Evolutionary conservation across 805 yeast species (phyloP).

Genomic region (Candida berthetii): DNA sequence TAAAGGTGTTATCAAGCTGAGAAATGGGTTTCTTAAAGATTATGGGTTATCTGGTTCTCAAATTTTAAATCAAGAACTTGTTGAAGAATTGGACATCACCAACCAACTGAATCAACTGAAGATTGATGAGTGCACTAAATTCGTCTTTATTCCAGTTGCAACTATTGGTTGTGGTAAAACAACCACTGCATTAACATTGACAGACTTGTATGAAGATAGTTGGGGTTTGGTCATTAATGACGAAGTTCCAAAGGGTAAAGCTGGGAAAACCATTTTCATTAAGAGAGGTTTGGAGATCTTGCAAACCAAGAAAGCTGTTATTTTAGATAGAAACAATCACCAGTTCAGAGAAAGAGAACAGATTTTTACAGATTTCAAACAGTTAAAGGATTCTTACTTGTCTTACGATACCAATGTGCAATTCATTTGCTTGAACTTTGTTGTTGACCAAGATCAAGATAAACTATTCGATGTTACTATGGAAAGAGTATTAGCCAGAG

Average conservation of each 20-base stretch:
- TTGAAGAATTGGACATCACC: slow-evolving; percentile 29
- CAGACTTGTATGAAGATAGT: slow-evolving; percentile 39
- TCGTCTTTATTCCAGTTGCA: slow-evolving; percentile 74
- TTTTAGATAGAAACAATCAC: slow-evolving; percentile 84
- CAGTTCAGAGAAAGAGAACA: slow-evolving; percentile 61
- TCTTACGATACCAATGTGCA: slow-evolving; percentile 39
- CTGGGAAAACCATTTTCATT: slow-evolving; percentile 43
- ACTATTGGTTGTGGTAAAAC: slow-evolving; percentile 96
- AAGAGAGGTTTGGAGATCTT: slow-evolving; percentile 37
- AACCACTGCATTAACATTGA: slow-evolving; percentile 61
- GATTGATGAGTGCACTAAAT: slow-evolving; percentile 36
- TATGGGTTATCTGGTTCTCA: slow-evolving; percentile 55
- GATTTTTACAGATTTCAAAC: slow-evolving; percentile 46
- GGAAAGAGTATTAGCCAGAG: slow-evolving; percentile 58
- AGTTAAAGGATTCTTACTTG: slow-evolving; percentile 36
- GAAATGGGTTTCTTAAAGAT: slow-evolving; percentile 56
- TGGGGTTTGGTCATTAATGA: slow-evolving; percentile 86
- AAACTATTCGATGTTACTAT: slow-evolving; percentile 45
- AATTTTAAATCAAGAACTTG: slow-evolving; percentile 38
- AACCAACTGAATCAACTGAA: slow-evolving; percentile 29
- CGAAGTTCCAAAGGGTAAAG: slow-evolving; percentile 42
- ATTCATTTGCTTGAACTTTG: slow-evolving; percentile 65
- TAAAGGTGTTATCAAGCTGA: slow-evolving; percentile 66
- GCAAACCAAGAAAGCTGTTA: slow-evolving; percentile 39
- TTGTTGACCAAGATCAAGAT: slow-evolving; percentile 30